A percentile compares a stretch with the other conserved stretches of the same genome.
Conservation (phyloP, 2,329 filamentous ascomycete genomes). For the Macroventuria anomochaeta region DNA sequence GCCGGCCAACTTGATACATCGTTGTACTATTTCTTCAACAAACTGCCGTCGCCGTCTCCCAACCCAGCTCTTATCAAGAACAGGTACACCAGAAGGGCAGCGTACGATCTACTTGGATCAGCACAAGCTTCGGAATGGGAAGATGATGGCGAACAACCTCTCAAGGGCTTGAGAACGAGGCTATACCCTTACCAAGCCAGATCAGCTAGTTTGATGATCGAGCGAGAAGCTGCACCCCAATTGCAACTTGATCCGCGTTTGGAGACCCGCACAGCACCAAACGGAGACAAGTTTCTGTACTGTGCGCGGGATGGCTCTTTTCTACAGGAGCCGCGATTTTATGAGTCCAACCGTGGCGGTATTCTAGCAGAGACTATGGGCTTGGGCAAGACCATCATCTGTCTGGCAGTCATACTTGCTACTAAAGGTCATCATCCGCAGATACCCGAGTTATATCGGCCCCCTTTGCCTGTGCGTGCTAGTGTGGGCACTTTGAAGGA, state of each 20-base stretch:
- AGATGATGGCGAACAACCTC: constrained; percentile 31
- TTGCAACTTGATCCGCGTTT: constrained; percentile 77
- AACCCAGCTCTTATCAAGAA: constrained; percentile 58
- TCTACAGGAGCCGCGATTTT: constrained; percentile 70
- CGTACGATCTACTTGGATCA: constrained; percentile 61
- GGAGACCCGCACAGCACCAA: constrained; percentile 64
- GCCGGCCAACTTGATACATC: constrained; percentile 57
- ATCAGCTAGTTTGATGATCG: constrained; percentile 82
- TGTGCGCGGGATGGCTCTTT: constrained; percentile 69
- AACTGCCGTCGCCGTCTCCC: constrained; percentile 71
- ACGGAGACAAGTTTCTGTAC: constrained; percentile 71
- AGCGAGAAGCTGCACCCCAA: constrained; percentile 73
- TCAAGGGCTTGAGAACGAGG: constrained; percentile 66
- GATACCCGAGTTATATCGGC: constrained; percentile 67
- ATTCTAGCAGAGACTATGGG: constrained; percentile 82
- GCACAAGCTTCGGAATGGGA: constrained; percentile 40
- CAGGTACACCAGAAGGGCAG: constrained; percentile 59
- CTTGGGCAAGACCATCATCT: constrained; percentile 86
- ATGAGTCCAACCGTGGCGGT: constrained; percentile 77
- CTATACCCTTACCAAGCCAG: constrained; percentile 81
- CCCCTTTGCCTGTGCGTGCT: constrained; percentile 51
- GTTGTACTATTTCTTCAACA: constrained; percentile 76
- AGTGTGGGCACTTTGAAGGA: constrained; percentile 70
- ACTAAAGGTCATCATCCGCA: constrained; percentile 72
- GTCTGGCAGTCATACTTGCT: constrained; percentile 72